phyloP scores from a whole-genome alignment of 2,329 filamentous ascomycete species.

The Penicillium griseofulvum region DNA sequence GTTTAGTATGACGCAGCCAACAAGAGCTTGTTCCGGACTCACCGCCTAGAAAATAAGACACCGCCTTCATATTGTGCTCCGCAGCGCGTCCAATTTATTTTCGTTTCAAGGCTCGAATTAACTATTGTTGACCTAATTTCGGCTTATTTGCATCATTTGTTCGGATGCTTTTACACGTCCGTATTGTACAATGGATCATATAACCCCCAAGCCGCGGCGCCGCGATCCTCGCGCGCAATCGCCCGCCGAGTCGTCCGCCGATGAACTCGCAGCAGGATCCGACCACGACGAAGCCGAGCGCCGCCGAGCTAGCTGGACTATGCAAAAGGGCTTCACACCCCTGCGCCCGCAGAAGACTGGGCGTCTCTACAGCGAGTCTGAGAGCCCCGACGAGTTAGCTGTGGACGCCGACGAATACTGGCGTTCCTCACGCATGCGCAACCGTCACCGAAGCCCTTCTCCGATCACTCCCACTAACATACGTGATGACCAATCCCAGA shows the following conservation, averaged over 20 bases:
- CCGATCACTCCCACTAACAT: constrained; percentile 18
- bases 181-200: constrained; percentile 25
- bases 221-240: constrained; percentile 29
- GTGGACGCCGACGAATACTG: constrained; percentile 39
- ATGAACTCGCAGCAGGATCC: constrained; percentile 39
- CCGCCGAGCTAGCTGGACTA: constrained; percentile 37
- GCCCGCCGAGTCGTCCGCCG: constrained; percentile 37
- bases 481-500: constrained; percentile 5
- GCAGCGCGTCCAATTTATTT: constrained; percentile 7
- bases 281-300: constrained; percentile 36
- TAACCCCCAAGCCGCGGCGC: constrained; percentile 31
- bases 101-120: neutral
- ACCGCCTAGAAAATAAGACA: neutral
- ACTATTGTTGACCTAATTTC: neutral
- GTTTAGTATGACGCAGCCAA: constrained; percentile 3
- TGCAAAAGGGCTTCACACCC: constrained; percentile 31
- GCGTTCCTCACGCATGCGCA: constrained; percentile 27
- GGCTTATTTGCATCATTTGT: constrained; percentile 9
- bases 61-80: neutral
- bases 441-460: constrained; percentile 25
- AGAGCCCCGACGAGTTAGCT: constrained; percentile 48
- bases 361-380: constrained; percentile 34
- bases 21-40: neutral
- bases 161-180: neutral
- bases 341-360: constrained; percentile 27